Evolutionary conservation across 208 protist genomes (phyloP).

Genomic region (Trypanosoma brucei): DNA sequence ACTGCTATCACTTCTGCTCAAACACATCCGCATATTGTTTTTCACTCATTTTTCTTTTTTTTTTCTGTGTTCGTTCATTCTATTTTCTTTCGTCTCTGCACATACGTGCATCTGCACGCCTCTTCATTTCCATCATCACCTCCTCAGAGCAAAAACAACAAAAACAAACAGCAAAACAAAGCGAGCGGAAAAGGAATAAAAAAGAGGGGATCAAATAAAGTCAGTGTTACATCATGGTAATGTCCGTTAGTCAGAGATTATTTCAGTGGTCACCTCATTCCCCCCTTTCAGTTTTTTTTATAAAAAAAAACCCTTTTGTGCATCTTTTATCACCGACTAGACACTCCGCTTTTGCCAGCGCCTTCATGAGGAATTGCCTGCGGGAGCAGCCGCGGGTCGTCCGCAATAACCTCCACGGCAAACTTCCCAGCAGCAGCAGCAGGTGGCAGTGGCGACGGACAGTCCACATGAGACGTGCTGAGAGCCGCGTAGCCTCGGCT

Average conservation of each 20-base stretch:
- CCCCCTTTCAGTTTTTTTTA: not conserved
- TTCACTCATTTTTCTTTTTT: too few species aligned
- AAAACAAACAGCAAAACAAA: not conserved
- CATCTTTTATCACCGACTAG: too few species aligned
- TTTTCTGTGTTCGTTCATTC: too few species aligned
- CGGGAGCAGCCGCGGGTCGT: constrained; percentile 7
- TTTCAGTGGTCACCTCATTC: not conserved
- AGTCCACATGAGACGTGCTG: too few species aligned
- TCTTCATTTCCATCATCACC: too few species aligned
- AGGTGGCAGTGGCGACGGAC: not conserved
- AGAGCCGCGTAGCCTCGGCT: too few species aligned
- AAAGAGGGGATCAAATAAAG: not conserved
- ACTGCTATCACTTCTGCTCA: too few species aligned
- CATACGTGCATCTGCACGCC: too few species aligned
- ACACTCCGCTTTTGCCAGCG: not conserved
- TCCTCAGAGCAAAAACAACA: not conserved
- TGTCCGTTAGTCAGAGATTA: not conserved
- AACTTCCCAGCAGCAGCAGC: constrained; percentile 1
- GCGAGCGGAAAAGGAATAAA: not conserved
- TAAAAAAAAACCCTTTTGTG: too few species aligned
- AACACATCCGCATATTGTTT: too few species aligned
- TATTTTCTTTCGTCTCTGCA: too few species aligned
- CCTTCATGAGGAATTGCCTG: not conserved
- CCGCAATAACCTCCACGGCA: constrained; percentile 16
- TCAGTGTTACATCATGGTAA: not conserved